Conservation (phyloP, 73 alveolate genomes). For the Paramecium octaurelia region DNA sequence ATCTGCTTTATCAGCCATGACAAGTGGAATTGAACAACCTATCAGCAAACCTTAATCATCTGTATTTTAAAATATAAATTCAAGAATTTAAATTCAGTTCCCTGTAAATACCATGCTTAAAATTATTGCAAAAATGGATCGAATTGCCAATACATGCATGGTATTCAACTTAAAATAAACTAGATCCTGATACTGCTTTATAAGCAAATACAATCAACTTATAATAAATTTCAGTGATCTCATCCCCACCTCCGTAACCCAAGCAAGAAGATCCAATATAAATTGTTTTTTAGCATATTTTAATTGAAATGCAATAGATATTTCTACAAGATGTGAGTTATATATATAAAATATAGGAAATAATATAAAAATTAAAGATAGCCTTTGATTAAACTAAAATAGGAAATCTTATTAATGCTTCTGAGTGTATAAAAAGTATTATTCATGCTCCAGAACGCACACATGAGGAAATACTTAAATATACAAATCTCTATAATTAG, state of each 20-base stretch:
- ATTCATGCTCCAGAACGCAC: conserved; percentile 22
- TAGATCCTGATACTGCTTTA: neutral
- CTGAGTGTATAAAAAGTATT: conserved; percentile 22
- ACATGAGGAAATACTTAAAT: neutral
- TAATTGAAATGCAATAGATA: neutral
- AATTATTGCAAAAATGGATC: conserved; percentile 39
- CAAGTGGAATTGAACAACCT: neutral
- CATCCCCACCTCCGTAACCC: neutral
- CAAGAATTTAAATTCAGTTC: neutral
- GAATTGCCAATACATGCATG: conserved; percentile 6
- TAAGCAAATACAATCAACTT: neutral
- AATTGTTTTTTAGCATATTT: neutral
- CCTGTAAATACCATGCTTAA: neutral
- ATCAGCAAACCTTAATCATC: neutral
- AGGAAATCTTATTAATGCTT: conserved; percentile 5
- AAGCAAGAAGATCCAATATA: neutral
- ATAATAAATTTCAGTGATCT: neutral
- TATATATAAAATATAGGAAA: conserved; percentile 20
- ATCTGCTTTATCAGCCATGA: conserved; percentile 6
- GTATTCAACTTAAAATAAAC: neutral
- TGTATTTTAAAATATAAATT: neutral
- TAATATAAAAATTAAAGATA: conserved; percentile 27
- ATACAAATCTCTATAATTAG: conserved; percentile 22
- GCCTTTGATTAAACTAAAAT: neutral
- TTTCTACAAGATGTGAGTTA: neutral